Evolutionary conservation across 257 asterid genomes (phyloP).

Genomic region (Apocynum venetum): DNA sequence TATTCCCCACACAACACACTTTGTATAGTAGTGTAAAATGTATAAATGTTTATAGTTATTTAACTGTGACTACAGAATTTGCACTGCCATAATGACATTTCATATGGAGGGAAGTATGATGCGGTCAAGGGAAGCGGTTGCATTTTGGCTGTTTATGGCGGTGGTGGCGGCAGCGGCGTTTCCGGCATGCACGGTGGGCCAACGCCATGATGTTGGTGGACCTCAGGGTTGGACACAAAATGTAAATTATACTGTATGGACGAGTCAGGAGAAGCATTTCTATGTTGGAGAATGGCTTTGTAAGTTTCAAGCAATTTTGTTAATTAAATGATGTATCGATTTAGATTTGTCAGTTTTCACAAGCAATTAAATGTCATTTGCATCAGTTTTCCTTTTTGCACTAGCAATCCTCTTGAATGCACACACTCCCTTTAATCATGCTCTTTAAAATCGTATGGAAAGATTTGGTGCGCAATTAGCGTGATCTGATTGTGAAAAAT

Average conservation of each 20-base stretch:
- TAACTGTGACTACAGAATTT: neutral
- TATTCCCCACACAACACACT: neutral
- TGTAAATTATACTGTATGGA: slow-evolving; percentile 52
- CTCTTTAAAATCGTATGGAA: neutral
- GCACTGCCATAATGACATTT: too few species aligned
- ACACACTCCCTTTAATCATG: neutral
- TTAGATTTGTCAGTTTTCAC: neutral
- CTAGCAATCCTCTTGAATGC: neutral
- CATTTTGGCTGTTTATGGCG: slow-evolving; percentile 15
- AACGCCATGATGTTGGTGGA: slow-evolving; percentile 42
- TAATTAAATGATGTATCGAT: neutral
- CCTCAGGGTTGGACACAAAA: slow-evolving; percentile 39
- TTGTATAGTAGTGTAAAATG: too few species aligned
- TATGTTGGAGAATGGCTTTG: slow-evolving; percentile 56
- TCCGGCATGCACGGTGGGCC: slow-evolving; percentile 24
- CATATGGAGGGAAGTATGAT: neutral
- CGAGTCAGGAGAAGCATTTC: slow-evolving; percentile 31
- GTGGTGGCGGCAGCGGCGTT: slow-evolving; percentile 24
- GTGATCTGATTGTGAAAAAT: too few species aligned
- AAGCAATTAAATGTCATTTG: neutral
- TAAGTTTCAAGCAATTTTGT: slow-evolving; percentile 2
- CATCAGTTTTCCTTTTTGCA: neutral
- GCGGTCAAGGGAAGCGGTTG: neutral
- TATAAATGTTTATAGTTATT: too few species aligned
- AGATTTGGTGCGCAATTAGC: neutral